Conservation (phyloP, 2,329 filamentous ascomycete species). For the Cordyceps cateniannulata region DNA sequence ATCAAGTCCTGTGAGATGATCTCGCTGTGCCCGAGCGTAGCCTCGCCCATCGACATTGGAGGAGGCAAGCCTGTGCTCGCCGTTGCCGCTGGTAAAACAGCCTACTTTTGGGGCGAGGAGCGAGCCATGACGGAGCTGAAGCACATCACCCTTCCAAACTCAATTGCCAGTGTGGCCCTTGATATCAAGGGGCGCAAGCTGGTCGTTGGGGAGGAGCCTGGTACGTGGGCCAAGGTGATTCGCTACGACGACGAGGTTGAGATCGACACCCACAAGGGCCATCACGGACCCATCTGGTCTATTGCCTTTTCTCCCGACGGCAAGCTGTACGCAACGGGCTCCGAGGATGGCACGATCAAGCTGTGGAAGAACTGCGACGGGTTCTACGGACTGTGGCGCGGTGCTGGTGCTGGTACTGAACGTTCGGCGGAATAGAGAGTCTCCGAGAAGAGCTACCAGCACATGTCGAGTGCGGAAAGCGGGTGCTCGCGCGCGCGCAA, state of each 20-base stretch:
- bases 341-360: slow-evolving; percentile 97
- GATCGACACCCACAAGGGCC: slow-evolving; percentile 89
- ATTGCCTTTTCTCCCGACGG: slow-evolving; percentile 91
- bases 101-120: slow-evolving; percentile 82
- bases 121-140: slow-evolving; percentile 69
- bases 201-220: slow-evolving; percentile 83
- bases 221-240: slow-evolving; percentile 96
- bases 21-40: slow-evolving; percentile 52
- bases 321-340: slow-evolving; percentile 92
- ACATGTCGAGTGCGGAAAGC: neutral
- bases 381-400: slow-evolving; percentile 58
- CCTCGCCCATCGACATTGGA: slow-evolving; percentile 55
- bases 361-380: slow-evolving; percentile 70
- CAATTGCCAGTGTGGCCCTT: slow-evolving; percentile 84
- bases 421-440: slow-evolving; percentile 31
- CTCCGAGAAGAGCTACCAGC: slow-evolving; percentile 6
- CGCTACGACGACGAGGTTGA: slow-evolving; percentile 79
- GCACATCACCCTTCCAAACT: slow-evolving; percentile 70
- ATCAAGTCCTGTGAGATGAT: slow-evolving; percentile 93
- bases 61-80: slow-evolving; percentile 68
- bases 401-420: slow-evolving; percentile 41
- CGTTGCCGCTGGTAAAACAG: slow-evolving; percentile 88
- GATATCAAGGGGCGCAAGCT: slow-evolving; percentile 76
- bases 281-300: slow-evolving; percentile 97
- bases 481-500: neutral